These are phyloP conservation scores for Pachyrhizus erosus DNA, from an alignment of 306 rosid genomes.

Conservation along the genomic window DNA sequence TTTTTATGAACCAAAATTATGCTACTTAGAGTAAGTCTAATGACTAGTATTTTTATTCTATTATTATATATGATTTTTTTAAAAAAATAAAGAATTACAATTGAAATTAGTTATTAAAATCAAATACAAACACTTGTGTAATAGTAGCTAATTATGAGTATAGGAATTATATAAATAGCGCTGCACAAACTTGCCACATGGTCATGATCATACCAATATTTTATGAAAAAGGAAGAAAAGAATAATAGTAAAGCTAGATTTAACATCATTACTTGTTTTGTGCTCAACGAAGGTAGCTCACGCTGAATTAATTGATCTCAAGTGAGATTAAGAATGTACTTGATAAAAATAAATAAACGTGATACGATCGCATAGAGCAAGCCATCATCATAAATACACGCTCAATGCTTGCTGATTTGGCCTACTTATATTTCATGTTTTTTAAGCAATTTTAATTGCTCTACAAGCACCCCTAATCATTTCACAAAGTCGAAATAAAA, in stretches of 20 bases:
- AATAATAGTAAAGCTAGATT: slow-evolving; percentile 28
- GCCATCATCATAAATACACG: slow-evolving; percentile 47
- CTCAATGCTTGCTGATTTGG: slow-evolving; percentile 35
- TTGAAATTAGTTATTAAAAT: background rate
- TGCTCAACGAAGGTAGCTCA: slow-evolving; percentile 39
- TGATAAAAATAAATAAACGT: slow-evolving; percentile 33
- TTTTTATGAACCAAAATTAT: too few relatives aligned
- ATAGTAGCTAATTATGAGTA: slow-evolving; percentile 34
- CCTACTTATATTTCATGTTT: slow-evolving; percentile 19
- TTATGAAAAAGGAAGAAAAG: slow-evolving; percentile 25
- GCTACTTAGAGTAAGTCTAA: too few relatives aligned
- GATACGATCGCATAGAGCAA: slow-evolving; percentile 31
- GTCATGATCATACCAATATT: slow-evolving; percentile 31
- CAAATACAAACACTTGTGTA: background rate
- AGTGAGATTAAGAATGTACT: slow-evolving; percentile 43
- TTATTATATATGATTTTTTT: background rate
- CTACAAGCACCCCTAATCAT: slow-evolving; percentile 43
- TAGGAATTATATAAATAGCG: slow-evolving; percentile 15
- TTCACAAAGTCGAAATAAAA: slow-evolving; percentile 20
- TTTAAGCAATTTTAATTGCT: slow-evolving; percentile 23
- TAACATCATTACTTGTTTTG: slow-evolving; percentile 51
- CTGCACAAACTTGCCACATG: slow-evolving; percentile 38
- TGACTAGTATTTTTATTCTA: too few relatives aligned
- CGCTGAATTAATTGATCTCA: slow-evolving; percentile 44
- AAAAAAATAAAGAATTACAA: background rate